Base-by-base conservation (phyloP, 306 rosid species). In the Boehmeria nivea region DNA sequence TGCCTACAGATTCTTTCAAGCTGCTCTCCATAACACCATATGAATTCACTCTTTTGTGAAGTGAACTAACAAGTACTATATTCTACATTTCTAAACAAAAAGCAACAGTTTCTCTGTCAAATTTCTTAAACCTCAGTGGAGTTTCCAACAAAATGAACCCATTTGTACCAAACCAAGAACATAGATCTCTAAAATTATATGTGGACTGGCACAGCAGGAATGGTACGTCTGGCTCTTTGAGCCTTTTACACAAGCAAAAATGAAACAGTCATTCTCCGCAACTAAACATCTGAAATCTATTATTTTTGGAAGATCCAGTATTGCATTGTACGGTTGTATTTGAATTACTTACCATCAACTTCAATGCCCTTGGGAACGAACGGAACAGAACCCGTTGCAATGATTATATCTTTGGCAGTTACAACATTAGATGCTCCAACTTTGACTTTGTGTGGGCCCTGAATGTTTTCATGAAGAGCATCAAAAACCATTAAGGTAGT, bases 371-470 rank as follows among this genome's bases (percentile, higher is more conserved):
- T 87, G 1, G 99, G 96, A 72, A 91, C 96, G 24, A 91, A 91
- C 47, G 99, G 99, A 72, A 87, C 94, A 54, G 99, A 91, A 49
- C 96, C 99, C 31, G 99, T 91, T 28, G 99, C 99, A 65, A 91
- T 83, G 64, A 91, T 91, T 70, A 91, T 79, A 57, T 91, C 54
- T 81, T 81, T 85, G 57, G 99, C 96, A 55, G 95, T 84, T 39
- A 85, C 87, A 42, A 78, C 71, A 17, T 63, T 87, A n/a, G 95
- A 83, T 21, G 91, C 78, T 46, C 99, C 99, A 79, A 93, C 70
- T 75, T 77, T 63, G 71, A 85, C 94, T 80, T 83, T 87, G 70
- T 93, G 93, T 26, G 99, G 96, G 59, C 89, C 95, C 99, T 91
- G 68, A 37, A 56, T 25, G 25, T 28, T 66, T 65, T 58, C 54